Evolutionary conservation across 225 moss, liverwort and hornwort genomes (phyloP).

Genomic region (Polytrichum commune): DNA sequence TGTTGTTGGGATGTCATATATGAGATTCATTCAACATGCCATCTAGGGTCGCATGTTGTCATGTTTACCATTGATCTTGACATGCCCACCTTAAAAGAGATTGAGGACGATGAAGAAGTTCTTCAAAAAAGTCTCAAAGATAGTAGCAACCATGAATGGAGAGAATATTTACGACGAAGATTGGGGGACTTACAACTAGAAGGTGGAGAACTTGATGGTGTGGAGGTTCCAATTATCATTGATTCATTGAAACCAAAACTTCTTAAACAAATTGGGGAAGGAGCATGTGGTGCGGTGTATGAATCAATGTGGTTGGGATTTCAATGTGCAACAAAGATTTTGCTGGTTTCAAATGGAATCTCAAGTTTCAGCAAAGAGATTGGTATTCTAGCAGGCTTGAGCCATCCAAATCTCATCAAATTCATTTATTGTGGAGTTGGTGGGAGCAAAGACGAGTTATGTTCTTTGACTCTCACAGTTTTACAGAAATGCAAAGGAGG

Average conservation of each 20-base stretch:
- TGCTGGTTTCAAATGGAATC: background rate
- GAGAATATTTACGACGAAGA: background rate
- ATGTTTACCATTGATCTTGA: background rate
- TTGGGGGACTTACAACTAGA: background rate
- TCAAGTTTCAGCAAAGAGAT: constrained; percentile 15
- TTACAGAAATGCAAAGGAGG: too few species aligned
- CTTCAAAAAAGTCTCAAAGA: background rate
- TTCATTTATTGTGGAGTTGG: constrained; percentile 15
- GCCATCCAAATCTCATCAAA: constrained; percentile 17
- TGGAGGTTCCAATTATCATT: background rate
- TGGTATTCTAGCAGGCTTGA: constrained; percentile 7
- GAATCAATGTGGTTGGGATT: constrained; percentile 9
- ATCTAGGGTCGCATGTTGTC: background rate
- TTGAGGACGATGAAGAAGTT: background rate
- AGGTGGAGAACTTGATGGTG: background rate
- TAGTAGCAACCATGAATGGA: background rate
- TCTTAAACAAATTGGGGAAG: background rate
- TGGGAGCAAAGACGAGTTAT: background rate
- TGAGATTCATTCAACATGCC: too few species aligned
- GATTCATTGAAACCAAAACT: background rate
- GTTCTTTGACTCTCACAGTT: too few species aligned
- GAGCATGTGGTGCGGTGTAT: background rate
- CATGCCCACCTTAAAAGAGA: background rate
- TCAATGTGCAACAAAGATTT: constrained; percentile 17
- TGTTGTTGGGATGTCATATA: background rate